Percentiles rank a stretch among this genome's conserved stretches.
Conservation (phyloP, 768 basidiomycete genomes). For the Auricularia cornea region DNA sequence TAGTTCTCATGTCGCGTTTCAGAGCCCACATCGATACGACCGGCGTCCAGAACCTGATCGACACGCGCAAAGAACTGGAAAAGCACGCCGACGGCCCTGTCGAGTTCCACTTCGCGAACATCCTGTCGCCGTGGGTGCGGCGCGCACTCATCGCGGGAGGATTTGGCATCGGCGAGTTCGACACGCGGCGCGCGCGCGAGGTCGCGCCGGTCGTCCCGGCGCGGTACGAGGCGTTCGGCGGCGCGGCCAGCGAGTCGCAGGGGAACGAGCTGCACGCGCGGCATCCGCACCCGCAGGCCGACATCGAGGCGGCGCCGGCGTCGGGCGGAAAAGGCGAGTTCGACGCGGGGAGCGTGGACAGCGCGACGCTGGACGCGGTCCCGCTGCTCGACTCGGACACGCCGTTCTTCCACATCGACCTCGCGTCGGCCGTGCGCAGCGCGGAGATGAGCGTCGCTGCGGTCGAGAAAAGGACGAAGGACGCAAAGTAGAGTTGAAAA, state of each 20-base stretch:
- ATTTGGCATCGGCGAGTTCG: constrained; percentile 65
- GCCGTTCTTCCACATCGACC: constrained; percentile 89
- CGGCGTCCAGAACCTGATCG: constrained; percentile 82
- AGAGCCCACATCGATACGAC: constrained; percentile 82
- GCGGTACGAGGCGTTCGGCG: constrained; percentile 23
- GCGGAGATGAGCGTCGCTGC: constrained; percentile 39
- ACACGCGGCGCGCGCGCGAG: constrained; percentile 33
- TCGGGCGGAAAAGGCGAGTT: constrained; percentile 5
- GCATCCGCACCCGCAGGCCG: constrained; percentile 4
- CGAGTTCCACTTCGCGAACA: constrained; percentile 91
- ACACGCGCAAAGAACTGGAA: constrained; percentile 81
- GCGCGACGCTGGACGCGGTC: constrained; percentile 10
- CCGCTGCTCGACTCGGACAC: constrained; percentile 34
- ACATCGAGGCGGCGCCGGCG: constrained; percentile 9
- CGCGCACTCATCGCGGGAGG: constrained; percentile 84
- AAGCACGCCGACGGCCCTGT: constrained; percentile 72
- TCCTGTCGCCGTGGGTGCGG: constrained; percentile 90
- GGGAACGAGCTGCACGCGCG: constrained; percentile 3
- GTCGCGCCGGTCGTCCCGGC: constrained; percentile 73
- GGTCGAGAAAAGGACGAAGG: too few relatives aligned
- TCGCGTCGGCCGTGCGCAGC: constrained; percentile 59
- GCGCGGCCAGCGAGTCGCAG: constrained; percentile 2
- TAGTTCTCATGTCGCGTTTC: constrained; percentile 26
- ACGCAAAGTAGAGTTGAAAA: neutral
- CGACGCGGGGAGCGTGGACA: constrained; percentile 4